Base-by-base conservation (phyloP, 2,329 filamentous ascomycete species). In the Polytolypa hystricis region DNA sequence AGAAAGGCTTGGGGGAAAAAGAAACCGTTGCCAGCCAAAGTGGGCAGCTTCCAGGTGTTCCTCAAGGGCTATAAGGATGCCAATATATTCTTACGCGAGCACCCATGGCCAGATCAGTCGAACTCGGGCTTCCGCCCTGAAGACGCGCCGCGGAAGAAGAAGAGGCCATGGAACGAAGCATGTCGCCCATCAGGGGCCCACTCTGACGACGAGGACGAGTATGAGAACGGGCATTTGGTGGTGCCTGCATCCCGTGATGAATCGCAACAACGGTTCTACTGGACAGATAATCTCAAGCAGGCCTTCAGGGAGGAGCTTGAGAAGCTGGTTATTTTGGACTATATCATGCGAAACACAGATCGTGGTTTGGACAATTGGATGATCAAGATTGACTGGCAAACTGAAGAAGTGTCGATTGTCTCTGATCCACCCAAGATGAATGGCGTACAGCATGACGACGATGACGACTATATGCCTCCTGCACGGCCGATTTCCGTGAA, bases 341-440 rank as follows among this genome's bases (percentile, higher is more conserved):
- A 98, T 57, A 93, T 98, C 45, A 98, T 98, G 91, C 77, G 91
- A 40, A 98, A 98, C 55, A 98, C 91, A 2, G 91, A 98, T 57
- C 76, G 91, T 61, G 91, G 91, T 2, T 68, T 95, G 39, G 91
- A 98, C 57, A 98, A 98, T 51, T 98, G 91, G 91, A 98, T 98
- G 91, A 86, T 98, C 55, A 91, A 85, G 58, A 84, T 98, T 20
- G 87, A 98, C 58, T 84, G 79, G 71, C 74, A 85, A 48, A 78
- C 74, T 2, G 77, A 91, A 52, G 74, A 81, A 50, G 89, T 91
- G 9, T 84, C 82, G 5, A 84, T 98, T 46, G 79, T 81, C 11
- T 85, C 85, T 1, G 86, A 95, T 42, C 84, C 87, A 8, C 93
- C 68, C 53, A 84, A 69, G 65, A 70, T 69, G 38, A 74, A 79